Base-by-base conservation (phyloP, 2,329 filamentous ascomycete species). In the Venturia aucupariae region DNA sequence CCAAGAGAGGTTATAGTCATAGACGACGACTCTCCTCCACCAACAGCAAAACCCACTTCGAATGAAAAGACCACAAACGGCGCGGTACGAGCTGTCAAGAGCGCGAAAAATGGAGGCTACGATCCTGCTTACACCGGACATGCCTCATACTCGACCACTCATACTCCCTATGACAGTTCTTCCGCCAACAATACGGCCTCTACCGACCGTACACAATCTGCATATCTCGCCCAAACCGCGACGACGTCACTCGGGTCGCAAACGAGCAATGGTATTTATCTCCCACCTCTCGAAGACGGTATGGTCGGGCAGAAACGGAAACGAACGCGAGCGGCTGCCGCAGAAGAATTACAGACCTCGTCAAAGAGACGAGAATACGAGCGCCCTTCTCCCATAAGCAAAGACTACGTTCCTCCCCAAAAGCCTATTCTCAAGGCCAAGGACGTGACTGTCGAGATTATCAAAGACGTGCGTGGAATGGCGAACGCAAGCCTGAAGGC, bases 401-500 rank as follows among this genome's bases (percentile, higher is more conserved):
- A 85, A 68, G 19, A 39, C 60, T 97, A 97, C 73, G 84, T 91
- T 61, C 92, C 94, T 54, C 94, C 93, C 7, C 87, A 90, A 0
- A 89, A 90, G 68, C 93, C 93, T 3, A 88, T 90, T 4, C 91
- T 94, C 79, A 97, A 99, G 80, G 90, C 92, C 24, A 86, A 88
- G 70, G 80, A 82, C 51, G 79, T 82, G 22, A 79, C 81, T 61
- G 85, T 87, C 46, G 82, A 83, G 51, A 79, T 85, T 3, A 75
- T 86, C 54, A 75, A 78, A 67, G 84, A 86, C 75, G 85, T 87
- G 78, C 75, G 83, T 64, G 22, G 22, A 24, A 41, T n/a, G n/a
- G 24, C 13, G 19, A 30, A 1, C 13, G 61, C 24, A 54, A 24
- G 27, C 17, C 10, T 24, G 30, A 57, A 44, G 48, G 38, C 57